phyloP scores from a whole-genome alignment of 2,329 filamentous ascomycete genomes.

The Fusarium chlamydosporum region DNA sequence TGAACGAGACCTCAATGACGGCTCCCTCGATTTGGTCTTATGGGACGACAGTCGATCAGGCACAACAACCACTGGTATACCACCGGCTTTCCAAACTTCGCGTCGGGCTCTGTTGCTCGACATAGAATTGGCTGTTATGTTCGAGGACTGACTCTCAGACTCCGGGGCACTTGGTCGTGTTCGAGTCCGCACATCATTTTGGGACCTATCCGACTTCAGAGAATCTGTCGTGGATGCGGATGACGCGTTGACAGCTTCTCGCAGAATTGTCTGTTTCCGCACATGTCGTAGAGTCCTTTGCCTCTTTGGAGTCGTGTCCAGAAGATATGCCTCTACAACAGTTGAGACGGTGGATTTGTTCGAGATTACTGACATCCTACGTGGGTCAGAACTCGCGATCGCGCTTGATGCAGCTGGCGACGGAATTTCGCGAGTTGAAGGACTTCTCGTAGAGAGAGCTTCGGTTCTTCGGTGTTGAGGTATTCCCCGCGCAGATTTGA shows the following conservation, averaged over 20 bases:
- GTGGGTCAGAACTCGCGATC: slow-evolving; percentile 60
- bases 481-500: slow-evolving; percentile 64
- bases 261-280: slow-evolving; percentile 67
- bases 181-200: slow-evolving; percentile 51
- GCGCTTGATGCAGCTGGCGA: slow-evolving; percentile 56
- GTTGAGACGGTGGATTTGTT: slow-evolving; percentile 69
- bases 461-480: slow-evolving; percentile 61
- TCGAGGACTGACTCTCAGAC: slow-evolving; percentile 66
- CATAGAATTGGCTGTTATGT: slow-evolving; percentile 63
- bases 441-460: slow-evolving; percentile 39
- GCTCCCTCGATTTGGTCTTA: slow-evolving; percentile 66
- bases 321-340: slow-evolving; percentile 69
- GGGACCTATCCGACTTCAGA: slow-evolving; percentile 32
- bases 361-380: slow-evolving; percentile 68
- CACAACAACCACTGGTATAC: slow-evolving; percentile 73
- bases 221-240: slow-evolving; percentile 30
- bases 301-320: slow-evolving; percentile 63
- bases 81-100: slow-evolving; percentile 71
- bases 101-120: slow-evolving; percentile 69
- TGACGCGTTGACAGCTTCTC: slow-evolving; percentile 58
- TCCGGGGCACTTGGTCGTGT: slow-evolving; percentile 52
- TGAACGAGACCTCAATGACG: slow-evolving; percentile 72
- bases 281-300: slow-evolving; percentile 73
- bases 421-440: slow-evolving; percentile 46
- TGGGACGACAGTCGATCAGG: slow-evolving; percentile 70